Percentiles rank a stretch among this genome's conserved stretches.
These are phyloP conservation scores for Knufia petricola DNA, from an alignment of 2,329 filamentous ascomycete species.

Conservation along the genomic window DNA sequence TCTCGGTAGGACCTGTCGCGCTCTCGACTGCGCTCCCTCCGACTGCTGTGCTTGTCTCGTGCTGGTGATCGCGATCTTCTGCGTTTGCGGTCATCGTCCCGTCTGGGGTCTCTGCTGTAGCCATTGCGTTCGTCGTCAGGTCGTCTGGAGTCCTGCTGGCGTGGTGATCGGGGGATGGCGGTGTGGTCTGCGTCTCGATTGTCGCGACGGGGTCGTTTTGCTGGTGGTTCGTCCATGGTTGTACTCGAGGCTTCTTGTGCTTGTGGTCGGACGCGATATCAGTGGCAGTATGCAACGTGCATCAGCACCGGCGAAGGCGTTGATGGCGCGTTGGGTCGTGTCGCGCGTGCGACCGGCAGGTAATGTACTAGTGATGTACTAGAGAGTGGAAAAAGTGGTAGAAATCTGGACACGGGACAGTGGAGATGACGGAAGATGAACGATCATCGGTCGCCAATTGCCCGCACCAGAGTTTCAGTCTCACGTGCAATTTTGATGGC, in stretches of 20 bases:
- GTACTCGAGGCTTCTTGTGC: neutral
- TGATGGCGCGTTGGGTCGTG: too few relatives aligned
- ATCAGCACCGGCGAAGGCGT: too few relatives aligned
- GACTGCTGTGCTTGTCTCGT: conserved; percentile 25
- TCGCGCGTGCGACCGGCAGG: too few relatives aligned
- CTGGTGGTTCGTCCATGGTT: conserved; percentile 44
- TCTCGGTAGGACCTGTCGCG: conserved; percentile 21
- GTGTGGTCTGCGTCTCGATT: conserved; percentile 53
- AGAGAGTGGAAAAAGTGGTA: too few relatives aligned
- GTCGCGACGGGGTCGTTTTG: conserved; percentile 44
- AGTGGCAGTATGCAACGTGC: too few relatives aligned
- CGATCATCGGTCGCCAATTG: too few relatives aligned
- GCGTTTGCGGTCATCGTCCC: conserved; percentile 16
- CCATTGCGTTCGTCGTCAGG: conserved; percentile 17
- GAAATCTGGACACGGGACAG: too few relatives aligned
- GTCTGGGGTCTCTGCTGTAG: conserved; percentile 9
- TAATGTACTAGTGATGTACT: too few relatives aligned
- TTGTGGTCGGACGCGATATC: too few relatives aligned
- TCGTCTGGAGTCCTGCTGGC: conserved; percentile 30
- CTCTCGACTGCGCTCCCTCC: conserved; percentile 36
- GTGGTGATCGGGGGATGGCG: conserved; percentile 20
- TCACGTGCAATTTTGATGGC: neutral
- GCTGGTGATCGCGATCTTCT: conserved; percentile 15
- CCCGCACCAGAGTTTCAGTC: neutral
- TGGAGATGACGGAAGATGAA: too few relatives aligned